Evolutionary conservation across 2,329 filamentous ascomycete species (phyloP).

Genomic region (Colletotrichum endophyticum): DNA sequence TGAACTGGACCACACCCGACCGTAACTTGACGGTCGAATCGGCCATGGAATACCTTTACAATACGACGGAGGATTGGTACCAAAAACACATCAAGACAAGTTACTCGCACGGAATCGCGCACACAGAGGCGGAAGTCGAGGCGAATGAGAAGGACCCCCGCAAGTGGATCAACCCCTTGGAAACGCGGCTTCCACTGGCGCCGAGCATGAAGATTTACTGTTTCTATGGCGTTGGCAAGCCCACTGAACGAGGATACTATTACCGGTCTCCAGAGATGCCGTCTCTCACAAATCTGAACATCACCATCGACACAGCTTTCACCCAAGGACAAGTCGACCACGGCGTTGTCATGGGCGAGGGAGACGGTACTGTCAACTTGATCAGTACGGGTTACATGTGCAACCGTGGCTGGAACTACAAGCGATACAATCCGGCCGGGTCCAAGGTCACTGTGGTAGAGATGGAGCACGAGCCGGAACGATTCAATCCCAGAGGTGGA

Average conservation of each 20-base stretch:
- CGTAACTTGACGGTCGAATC: constrained; percentile 82
- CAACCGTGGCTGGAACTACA: constrained; percentile 90
- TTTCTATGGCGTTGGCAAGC: constrained; percentile 95
- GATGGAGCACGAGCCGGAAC: constrained; percentile 95
- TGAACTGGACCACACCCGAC: constrained; percentile 67
- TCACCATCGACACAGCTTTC: constrained; percentile 73
- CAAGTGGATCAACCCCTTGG: constrained; percentile 96
- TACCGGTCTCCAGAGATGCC: constrained; percentile 76
- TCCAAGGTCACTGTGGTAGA: constrained; percentile 85
- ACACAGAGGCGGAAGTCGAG: constrained; percentile 80
- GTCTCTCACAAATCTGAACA: constrained; percentile 69
- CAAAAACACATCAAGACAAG: constrained; percentile 70
- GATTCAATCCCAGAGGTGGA: constrained; percentile 82
- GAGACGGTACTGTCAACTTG: constrained; percentile 95
- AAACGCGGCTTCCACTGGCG: constrained; percentile 84
- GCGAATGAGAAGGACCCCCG: constrained; percentile 75
- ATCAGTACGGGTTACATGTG: constrained; percentile 96
- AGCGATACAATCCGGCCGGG: constrained; percentile 89
- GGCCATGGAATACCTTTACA: constrained; percentile 79
- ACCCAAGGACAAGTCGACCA: constrained; percentile 73
- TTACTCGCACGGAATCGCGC: constrained; percentile 90
- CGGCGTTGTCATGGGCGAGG: constrained; percentile 94
- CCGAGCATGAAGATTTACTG: constrained; percentile 94
- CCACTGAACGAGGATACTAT: constrained; percentile 91
- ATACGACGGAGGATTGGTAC: constrained; percentile 87